Base-by-base conservation (phyloP, 257 asterid genomes). In the Verbena officinalis region DNA sequence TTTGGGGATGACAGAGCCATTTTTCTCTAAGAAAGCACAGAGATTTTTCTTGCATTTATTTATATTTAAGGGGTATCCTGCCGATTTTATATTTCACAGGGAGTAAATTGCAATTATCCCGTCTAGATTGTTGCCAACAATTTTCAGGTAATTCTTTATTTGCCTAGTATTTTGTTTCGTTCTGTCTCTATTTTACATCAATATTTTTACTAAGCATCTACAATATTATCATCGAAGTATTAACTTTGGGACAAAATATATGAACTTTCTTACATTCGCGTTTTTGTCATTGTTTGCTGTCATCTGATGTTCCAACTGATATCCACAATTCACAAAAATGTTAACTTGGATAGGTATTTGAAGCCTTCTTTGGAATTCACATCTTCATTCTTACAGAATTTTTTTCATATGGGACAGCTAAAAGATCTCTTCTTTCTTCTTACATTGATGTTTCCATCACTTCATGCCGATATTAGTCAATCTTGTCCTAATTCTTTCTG, bases 281-380 rank as follows among this genome's bases (percentile, higher is more conserved):
- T n/a, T 27, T 27, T 27, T 27, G 33, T 27, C 33, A 2, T 2
- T 27, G 33, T 27, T 27, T 27, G 33, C 62, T 53, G 62, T 53
- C 48, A 42, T n/a, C 38, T n/a, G n/a, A 12, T 23, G 42, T 22
- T 42, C 53, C 36, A 17, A 38, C 54, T 67, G 64, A 66, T 43
- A 55, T 45, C 72, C 42, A 67, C 72, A 31, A 67, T 12, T 64
- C 33, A 27, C 34, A 36, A n/a, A 13, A 17, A 21, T 17, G 49
- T 51, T 31, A 43, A 20, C 21, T 31, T 3, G 7, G 23, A 36
- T 64, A 36, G 31, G n/a, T n/a, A n/a, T n/a, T n/a, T n/a, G n/a
- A n/a, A n/a, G 43, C 64, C 55, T 55, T 54, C 19, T 16, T 6
- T 45, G n/a, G 8, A n/a, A 11, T 14, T 11, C 24, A 14, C 33